Conservation (phyloP, 225 moss, liverwort and hornwort genomes). For the Takakia lepidozioides region DNA sequence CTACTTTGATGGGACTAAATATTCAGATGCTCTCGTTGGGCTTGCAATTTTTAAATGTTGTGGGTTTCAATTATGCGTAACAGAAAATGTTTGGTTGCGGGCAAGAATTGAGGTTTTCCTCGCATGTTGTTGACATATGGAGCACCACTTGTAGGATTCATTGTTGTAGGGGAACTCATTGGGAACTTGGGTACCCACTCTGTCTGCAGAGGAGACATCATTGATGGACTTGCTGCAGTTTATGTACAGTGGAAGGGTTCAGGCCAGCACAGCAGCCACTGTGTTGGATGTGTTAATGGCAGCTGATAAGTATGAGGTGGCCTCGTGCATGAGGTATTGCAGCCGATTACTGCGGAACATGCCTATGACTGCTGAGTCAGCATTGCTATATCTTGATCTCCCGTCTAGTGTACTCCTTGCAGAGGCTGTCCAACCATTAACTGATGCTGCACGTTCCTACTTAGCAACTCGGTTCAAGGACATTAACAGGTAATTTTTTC, state of each 20-base stretch:
- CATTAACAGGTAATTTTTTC: constrained; percentile 53
- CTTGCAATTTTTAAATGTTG: too few species aligned
- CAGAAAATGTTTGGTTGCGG: too few species aligned
- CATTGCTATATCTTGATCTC: constrained; percentile 90
- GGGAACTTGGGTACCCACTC: too few species aligned
- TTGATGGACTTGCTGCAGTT: constrained; percentile 98
- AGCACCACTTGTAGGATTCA: too few species aligned
- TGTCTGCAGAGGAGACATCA: constrained; percentile 79
- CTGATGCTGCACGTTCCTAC: constrained; percentile 69
- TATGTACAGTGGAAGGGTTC: constrained; percentile 96
- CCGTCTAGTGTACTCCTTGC: constrained; percentile 78
- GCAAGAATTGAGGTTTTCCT: too few species aligned
- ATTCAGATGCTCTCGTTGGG: too few species aligned
- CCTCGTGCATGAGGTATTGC: constrained; percentile 87
- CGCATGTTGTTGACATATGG: too few species aligned
- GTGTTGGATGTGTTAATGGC: constrained; percentile 94
- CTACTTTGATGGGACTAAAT: too few species aligned
- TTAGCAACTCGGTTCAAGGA: constrained; percentile 83
- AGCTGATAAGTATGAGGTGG: constrained; percentile 95
- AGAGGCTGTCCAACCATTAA: constrained; percentile 86
- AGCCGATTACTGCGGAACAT: constrained; percentile 71
- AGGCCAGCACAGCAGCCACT: constrained; percentile 61
- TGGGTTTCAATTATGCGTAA: too few species aligned
- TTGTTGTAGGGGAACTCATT: too few species aligned
- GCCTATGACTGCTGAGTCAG: constrained; percentile 90